Percentiles rank a stretch among this genome's conserved stretches.
Evolutionary conservation across 768 basidiomycete species (phyloP).

Genomic region (Lactifluus rugatus): DNA sequence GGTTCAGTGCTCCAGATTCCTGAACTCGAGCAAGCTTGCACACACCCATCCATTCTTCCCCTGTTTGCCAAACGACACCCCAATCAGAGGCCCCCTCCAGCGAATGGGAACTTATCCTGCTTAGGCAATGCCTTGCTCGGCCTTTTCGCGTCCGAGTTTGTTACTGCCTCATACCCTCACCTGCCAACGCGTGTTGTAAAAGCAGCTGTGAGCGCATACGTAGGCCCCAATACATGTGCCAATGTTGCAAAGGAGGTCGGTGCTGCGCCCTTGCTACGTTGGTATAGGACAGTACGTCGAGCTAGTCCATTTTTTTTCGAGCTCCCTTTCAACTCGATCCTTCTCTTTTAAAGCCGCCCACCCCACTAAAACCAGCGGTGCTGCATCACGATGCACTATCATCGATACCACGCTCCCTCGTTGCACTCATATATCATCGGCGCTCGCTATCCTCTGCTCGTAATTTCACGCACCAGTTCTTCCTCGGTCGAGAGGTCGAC

Average conservation of each 20-base stretch:
- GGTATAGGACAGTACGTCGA: constrained; percentile 63
- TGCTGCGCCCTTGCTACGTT: constrained; percentile 64
- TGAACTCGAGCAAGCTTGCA: constrained; percentile 63
- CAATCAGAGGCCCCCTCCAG: constrained; percentile 40
- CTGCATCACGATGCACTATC: constrained; percentile 83
- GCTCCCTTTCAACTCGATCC: background rate
- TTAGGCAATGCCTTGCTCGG: constrained; percentile 87
- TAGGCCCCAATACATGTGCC: constrained; percentile 76
- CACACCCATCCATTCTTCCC: constrained; percentile 59
- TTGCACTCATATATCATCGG: constrained; percentile 82
- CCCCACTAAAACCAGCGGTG: constrained; percentile 39
- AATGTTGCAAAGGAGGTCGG: constrained; percentile 83
- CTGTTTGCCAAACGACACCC: constrained; percentile 51
- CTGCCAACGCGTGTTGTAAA: constrained; percentile 88
- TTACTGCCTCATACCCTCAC: constrained; percentile 75
- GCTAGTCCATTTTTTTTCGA: background rate
- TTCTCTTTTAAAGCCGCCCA: constrained; percentile 33
- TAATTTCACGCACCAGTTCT: constrained; percentile 80
- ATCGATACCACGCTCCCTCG: constrained; percentile 76
- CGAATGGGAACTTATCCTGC: constrained; percentile 66
- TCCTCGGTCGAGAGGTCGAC: constrained; percentile 80
- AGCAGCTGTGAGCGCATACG: constrained; percentile 85
- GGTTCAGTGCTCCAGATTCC: constrained; percentile 42
- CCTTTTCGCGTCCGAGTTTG: constrained; percentile 77
- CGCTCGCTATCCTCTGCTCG: constrained; percentile 80